Base-by-base conservation (phyloP, 2,329 filamentous ascomycete genomes). In the Xylariaceae sp. region DNA sequence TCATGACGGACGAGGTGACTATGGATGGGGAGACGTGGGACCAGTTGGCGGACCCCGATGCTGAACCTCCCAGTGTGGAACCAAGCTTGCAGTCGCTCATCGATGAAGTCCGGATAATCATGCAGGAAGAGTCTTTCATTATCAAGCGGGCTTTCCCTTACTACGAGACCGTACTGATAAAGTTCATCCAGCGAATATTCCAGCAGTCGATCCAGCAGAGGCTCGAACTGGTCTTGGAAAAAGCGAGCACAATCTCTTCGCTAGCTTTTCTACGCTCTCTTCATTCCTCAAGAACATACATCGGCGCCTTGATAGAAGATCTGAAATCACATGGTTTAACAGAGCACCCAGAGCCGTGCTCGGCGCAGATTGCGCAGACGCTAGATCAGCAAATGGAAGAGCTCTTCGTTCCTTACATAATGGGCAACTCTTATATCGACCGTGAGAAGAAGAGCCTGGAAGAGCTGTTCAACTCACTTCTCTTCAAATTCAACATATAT, bases 141-240 rank as follows among this genome's bases (percentile, higher is more conserved):
- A 97, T 99, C 67, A 95, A 94, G 68, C 83, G 90, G 45, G 92
- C 94, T 0, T 99, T 99, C 64, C 94, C 94, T 0, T 96, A 91
- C 67, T 92, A 95, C 60, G 94, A 99, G 61, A 91, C 92, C 52
- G 94, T 99, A 1, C 74, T 99, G 44, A 85, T 85, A 56, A 92
- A 92, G 61, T 99, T 99, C 62, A 79, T 99, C 45, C 94, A 99
- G 69, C 82, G 94, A 58, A 87, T 99, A 11, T 99, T 99, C 64
- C 94, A 99, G 66, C 94, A 99, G 69, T 97, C 92, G 1, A 91
- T 99, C 54, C 95, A 99, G 69, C 92, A 97, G 68, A 82, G 92
- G 12, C 77, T 99, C 10, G 94, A 99, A 66, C 89, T 95, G 82
- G 91, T 99, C 3, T 75, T 99, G 42, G 91, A 96, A 60, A 97